These are phyloP conservation scores for Euphorbia tirucalli DNA, from an alignment of 345 rosid species.

Conservation along the genomic window DNA sequence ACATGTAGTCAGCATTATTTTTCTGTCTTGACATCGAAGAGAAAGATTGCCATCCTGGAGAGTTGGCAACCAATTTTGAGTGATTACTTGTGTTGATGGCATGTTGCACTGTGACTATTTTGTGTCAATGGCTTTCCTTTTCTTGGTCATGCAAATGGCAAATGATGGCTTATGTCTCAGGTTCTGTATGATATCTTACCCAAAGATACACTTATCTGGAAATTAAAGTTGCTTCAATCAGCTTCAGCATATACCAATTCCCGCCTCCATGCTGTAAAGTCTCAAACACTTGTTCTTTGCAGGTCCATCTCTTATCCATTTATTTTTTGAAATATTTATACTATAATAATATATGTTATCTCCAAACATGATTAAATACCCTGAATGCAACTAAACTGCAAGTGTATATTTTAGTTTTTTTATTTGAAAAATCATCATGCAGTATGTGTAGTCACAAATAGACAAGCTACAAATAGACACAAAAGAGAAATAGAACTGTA, in stretches of 20 bases:
- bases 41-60: background rate
- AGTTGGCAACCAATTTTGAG: background rate
- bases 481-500: no score
- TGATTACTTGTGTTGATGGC: background rate
- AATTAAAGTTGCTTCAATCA: constrained; percentile 61
- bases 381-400: background rate
- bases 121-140: constrained; percentile 4
- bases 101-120: background rate
- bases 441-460: background rate
- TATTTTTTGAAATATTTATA: background rate
- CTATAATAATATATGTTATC: background rate
- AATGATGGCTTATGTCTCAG: constrained; percentile 40
- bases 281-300: constrained; percentile 59
- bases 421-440: background rate
- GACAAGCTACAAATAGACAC: no score
- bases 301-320: constrained; percentile 36
- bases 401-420: background rate
- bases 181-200: constrained; percentile 56
- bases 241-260: constrained; percentile 62
- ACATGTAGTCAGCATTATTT: no score
- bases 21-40: background rate
- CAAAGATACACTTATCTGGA: constrained; percentile 72
- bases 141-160: constrained; percentile 11
- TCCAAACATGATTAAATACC: background rate
- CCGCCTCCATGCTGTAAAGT: constrained; percentile 67